A percentile compares a stretch with the other conserved stretches of the same genome.
Conservation (phyloP, 495 filamentous ascomycete genomes). For the Talaromyces trachyspermus region DNA sequence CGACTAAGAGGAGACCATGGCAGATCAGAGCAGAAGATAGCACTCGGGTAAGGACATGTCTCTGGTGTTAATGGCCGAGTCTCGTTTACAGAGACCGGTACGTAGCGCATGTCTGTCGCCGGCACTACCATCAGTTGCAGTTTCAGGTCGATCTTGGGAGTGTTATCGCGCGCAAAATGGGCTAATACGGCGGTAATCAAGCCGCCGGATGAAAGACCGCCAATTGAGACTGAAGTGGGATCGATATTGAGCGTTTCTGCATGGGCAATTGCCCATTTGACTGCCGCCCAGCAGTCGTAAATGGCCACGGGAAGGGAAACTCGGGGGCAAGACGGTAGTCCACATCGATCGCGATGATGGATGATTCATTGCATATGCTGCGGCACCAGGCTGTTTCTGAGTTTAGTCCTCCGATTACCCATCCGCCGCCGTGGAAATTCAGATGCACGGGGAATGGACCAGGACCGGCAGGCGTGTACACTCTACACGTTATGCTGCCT, state of each 20-base stretch:
- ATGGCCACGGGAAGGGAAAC: conserved; percentile 23
- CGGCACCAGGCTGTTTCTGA: conserved; percentile 33
- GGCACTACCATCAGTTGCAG: conserved; percentile 20
- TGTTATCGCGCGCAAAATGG: conserved; percentile 38
- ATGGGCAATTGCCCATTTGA: conserved; percentile 33
- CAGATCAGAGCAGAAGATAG: conserved; percentile 13
- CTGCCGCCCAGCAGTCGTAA: conserved; percentile 32
- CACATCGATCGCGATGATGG: conserved; percentile 35
- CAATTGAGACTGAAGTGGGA: conserved; percentile 40
- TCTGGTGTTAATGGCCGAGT: neutral
- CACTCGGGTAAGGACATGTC: conserved; percentile 18
- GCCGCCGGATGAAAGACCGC: conserved; percentile 40
- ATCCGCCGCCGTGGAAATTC: conserved; percentile 42
- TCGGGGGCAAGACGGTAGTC: conserved; percentile 30
- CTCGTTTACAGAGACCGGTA: conserved; percentile 4
- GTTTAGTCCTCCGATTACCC: conserved; percentile 34
- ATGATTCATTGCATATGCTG: conserved; percentile 34
- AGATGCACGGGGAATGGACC: conserved; percentile 37
- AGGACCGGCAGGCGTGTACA: conserved; percentile 22
- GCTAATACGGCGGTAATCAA: conserved; percentile 34
- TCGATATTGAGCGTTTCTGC: conserved; percentile 37
- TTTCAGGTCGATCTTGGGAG: conserved; percentile 18
- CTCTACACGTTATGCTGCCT: conserved; percentile 32
- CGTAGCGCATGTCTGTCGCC: conserved; percentile 21
- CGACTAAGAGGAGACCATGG: conserved; percentile 20